Evolutionary conservation across 140 eudicot genomes (phyloP), one percentile per base, ranked within the genome.

Genomic region (Anethum foeniculum): DNA sequence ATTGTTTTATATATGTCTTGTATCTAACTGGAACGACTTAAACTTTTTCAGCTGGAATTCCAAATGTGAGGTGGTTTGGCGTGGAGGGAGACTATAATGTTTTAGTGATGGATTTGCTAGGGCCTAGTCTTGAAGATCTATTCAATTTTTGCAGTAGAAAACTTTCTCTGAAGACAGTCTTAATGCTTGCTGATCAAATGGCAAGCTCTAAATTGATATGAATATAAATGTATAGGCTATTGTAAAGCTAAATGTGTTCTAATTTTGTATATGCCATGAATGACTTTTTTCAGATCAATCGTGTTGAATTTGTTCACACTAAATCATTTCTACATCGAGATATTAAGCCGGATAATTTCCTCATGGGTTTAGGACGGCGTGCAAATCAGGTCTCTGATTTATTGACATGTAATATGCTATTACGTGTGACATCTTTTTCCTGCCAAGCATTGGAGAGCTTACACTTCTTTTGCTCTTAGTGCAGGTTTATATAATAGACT

Each of bases 111-210:
- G 96, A 91, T 87, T 84, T 91, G 80, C 91, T 91, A 27, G 96
- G 96, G 41, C 96, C 96, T 58, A 91, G 96, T 83, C 89, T 91
- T 47, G 96, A 91, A 74, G 96, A 91, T 84, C 76, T 91, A 39
- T 91, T 91, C 82, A 89, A 89, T 81, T 91, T 89, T 81, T 91
- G 96, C 78, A 89, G 89, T 65, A 81, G 96, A 76, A 89, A 89
- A 77, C 86, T 91, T 36, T 91, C 93, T 11, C 82, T 91, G 27
- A 89, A 89, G 86, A 81, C 91, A n/a, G 91, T 91, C 74, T 87
- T 91, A 65, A 89, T 91, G 96, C 96, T 91, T 85, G 95, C 95
- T 36, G 95, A 90, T 83, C 92, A 90, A 82, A 90, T 90, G 95
- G 95, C 89, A 80, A 54, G 28, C 72, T 48, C 32, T 51, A 52